These are phyloP conservation scores for Fragaria nilgerrensis DNA, from an alignment of 306 rosid genomes.

Conservation along the genomic window DNA sequence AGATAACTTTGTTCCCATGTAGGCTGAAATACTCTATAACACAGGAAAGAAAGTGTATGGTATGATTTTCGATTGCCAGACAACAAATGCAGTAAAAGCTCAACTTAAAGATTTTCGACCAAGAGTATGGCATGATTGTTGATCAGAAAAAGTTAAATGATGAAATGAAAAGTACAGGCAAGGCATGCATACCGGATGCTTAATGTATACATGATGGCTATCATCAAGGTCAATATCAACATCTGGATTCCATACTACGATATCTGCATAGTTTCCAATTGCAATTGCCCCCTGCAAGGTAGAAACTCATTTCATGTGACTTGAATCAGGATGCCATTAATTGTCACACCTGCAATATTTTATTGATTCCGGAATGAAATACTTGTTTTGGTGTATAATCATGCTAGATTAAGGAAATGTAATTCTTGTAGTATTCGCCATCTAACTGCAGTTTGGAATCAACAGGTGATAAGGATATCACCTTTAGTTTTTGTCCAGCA, in stretches of 20 bases:
- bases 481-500: constrained; percentile 78
- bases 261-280: constrained; percentile 78
- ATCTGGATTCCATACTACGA: constrained; percentile 93
- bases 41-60: background rate
- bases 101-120: background rate
- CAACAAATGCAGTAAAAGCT: background rate
- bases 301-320: background rate
- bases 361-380: background rate
- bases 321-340: background rate
- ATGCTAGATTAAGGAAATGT: background rate
- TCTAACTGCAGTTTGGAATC: background rate
- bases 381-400: background rate
- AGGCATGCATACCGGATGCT: constrained; percentile 60
- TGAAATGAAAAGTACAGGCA: constrained; percentile 5
- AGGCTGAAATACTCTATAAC: constrained; percentile 69
- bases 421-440: background rate
- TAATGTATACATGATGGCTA: constrained; percentile 50
- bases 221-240: constrained; percentile 59
- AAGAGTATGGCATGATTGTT: background rate
- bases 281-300: constrained; percentile 67
- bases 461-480: constrained; percentile 13
- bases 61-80: background rate
- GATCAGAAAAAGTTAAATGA: background rate
- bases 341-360: background rate
- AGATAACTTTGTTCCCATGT: constrained; percentile 68